Percentiles rank a stretch among this genome's conserved stretches.
These are phyloP conservation scores for Apiospora rasikravindrae DNA, from an alignment of 2,329 filamentous ascomycete species.

Conservation along the genomic window DNA sequence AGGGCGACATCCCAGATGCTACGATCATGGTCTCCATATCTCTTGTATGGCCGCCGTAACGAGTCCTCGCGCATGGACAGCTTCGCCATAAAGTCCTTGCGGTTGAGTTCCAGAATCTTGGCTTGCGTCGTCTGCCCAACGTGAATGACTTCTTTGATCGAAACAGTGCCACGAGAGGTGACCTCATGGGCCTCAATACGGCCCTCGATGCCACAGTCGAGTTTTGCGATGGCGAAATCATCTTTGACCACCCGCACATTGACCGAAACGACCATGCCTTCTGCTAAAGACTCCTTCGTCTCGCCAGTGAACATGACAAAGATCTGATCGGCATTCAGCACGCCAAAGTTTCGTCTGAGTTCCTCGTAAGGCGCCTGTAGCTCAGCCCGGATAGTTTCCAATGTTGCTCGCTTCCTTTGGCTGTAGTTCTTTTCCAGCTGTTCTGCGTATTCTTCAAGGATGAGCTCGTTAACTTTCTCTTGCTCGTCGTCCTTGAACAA, in stretches of 20 bases:
- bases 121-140: constrained; percentile 85
- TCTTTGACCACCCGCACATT: constrained; percentile 87
- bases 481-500: constrained; percentile 94
- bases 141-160: constrained; percentile 75
- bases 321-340: constrained; percentile 75
- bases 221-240: constrained; percentile 89
- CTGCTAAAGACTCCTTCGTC: constrained; percentile 79
- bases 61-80: constrained; percentile 84
- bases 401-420: constrained; percentile 90
- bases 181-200: constrained; percentile 84
- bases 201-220: constrained; percentile 94
- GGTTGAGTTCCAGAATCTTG: constrained; percentile 86
- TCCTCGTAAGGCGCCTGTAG: constrained; percentile 94
- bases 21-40: constrained; percentile 71
- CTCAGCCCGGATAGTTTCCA: constrained; percentile 95
- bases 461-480: constrained; percentile 93
- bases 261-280: constrained; percentile 92
- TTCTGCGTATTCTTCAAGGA: constrained; percentile 95
- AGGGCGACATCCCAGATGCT: constrained; percentile 87
- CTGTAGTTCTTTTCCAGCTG: constrained; percentile 93
- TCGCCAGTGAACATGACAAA: constrained; percentile 98
- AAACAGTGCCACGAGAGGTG: constrained; percentile 67
- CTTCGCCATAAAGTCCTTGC: constrained; percentile 82
- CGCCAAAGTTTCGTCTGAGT: constrained; percentile 78
- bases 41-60: constrained; percentile 74